Conservation (phyloP, 75 land plant species). For the Pinus albicaulis region DNA sequence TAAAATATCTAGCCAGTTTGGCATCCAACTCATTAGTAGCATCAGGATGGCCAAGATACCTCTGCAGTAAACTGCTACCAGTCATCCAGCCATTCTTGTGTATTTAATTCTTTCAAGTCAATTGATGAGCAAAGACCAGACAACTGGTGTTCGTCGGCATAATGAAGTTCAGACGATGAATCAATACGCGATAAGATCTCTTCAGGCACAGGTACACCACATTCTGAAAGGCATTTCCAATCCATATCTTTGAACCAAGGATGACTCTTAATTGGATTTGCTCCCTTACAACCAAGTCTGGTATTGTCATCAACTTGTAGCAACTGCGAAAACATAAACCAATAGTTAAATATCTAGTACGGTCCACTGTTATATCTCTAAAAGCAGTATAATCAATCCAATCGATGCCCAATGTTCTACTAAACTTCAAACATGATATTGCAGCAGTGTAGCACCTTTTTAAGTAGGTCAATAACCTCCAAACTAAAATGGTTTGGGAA, state of each 20-base stretch:
- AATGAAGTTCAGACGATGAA: constrained; percentile 37
- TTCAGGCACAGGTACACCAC: constrained; percentile 54
- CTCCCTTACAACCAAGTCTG: constrained; percentile 73
- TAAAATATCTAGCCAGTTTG: not conserved
- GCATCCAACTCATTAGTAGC: constrained; percentile 1
- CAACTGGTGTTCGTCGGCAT: constrained; percentile 25
- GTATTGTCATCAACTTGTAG: constrained; percentile 71
- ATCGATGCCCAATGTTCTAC: not conserved
- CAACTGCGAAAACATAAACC: constrained; percentile 38
- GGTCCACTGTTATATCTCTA: constrained; percentile 7
- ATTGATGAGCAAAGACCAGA: constrained; percentile 11
- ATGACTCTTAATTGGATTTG: constrained; percentile 61
- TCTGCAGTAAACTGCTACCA: constrained; percentile 42
- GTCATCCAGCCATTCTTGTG: constrained; percentile 75
- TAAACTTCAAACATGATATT: not conserved
- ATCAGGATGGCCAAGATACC: constrained; percentile 1
- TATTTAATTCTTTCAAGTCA: constrained; percentile 32
- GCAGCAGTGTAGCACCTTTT: constrained; percentile 47
- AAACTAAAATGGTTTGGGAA: constrained; percentile 69
- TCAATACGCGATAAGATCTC: constrained; percentile 63
- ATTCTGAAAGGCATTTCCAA: constrained; percentile 51
- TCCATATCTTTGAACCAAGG: constrained; percentile 76
- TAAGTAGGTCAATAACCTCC: constrained; percentile 77
- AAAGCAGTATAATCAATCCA: constrained; percentile 6
- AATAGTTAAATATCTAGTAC: not conserved